A percentile compares a stretch with the other conserved stretches of the same genome.
Conservation (phyloP, 345 rosid species). For the Capsella bursapastoris region DNA sequence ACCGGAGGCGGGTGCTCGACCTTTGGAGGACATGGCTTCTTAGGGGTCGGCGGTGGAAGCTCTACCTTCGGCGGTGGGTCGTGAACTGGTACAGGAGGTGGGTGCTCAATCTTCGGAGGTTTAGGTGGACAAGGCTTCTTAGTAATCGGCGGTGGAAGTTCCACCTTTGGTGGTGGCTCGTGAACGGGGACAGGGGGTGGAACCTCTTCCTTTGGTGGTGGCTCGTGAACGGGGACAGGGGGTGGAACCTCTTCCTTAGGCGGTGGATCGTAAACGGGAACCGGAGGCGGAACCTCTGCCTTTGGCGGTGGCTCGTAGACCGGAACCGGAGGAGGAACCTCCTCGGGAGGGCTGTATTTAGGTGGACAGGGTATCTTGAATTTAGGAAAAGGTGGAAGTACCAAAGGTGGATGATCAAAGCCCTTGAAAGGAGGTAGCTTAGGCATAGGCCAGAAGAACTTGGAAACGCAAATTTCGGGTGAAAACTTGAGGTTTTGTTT, state of each 20-base stretch:
- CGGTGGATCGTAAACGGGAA: slow-evolving; percentile 35
- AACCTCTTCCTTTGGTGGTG: slow-evolving; percentile 39
- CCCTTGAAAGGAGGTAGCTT: slow-evolving; percentile 45
- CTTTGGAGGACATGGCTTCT: slow-evolving; percentile 30
- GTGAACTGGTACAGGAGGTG: slow-evolving; percentile 44
- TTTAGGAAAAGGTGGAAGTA: slow-evolving; percentile 43
- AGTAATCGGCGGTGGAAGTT: slow-evolving; percentile 46
- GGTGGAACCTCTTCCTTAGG: slow-evolving; percentile 38
- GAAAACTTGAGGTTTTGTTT: slow-evolving; percentile 67
- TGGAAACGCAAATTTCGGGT: slow-evolving; percentile 61
- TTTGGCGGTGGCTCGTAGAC: slow-evolving; percentile 41
- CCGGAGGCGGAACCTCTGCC: slow-evolving; percentile 37
- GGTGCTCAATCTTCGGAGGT: slow-evolving; percentile 38
- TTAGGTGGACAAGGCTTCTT: background rate
- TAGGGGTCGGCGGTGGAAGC: slow-evolving; percentile 44
- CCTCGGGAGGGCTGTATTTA: slow-evolving; percentile 21
- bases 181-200: slow-evolving; percentile 44
- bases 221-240: slow-evolving; percentile 39
- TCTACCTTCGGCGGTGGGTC: slow-evolving; percentile 40
- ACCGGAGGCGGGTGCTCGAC: slow-evolving; percentile 41
- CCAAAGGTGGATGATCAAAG: slow-evolving; percentile 42
- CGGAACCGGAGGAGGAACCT: slow-evolving; percentile 42
- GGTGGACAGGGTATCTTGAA: slow-evolving; percentile 47
- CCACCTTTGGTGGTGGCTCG: slow-evolving; percentile 28
- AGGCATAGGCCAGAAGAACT: slow-evolving; percentile 59